phyloP scores from a whole-genome alignment of 2,329 filamentous ascomycete genomes.

The Cladosporium oxysporum region DNA sequence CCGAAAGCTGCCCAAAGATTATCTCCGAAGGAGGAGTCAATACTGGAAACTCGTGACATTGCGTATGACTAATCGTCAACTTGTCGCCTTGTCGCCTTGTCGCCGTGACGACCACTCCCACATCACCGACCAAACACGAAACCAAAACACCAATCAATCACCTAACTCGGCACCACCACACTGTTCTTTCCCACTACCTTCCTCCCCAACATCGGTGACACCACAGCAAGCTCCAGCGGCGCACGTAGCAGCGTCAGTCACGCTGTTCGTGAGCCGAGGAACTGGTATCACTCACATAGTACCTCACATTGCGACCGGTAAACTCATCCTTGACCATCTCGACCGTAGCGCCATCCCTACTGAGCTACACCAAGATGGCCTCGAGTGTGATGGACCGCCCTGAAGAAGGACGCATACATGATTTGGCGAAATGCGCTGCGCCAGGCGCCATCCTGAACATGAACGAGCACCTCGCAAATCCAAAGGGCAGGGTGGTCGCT shows the following conservation, averaged over 20 bases:
- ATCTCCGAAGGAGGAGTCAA: background rate
- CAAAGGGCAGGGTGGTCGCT: slow-evolving; percentile 38
- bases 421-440: background rate
- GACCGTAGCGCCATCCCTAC: background rate
- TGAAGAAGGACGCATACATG: slow-evolving; percentile 9
- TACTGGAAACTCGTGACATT: background rate
- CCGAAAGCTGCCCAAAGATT: background rate
- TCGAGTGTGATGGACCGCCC: slow-evolving; percentile 15
- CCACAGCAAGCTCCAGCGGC: background rate
- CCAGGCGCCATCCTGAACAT: slow-evolving; percentile 36
- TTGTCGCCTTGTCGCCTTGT: background rate
- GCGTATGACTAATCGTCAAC: background rate
- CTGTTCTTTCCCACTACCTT: background rate
- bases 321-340: background rate
- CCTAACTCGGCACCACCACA: background rate
- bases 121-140: background rate
- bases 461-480: slow-evolving; percentile 21
- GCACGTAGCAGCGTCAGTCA: background rate
- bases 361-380: background rate
- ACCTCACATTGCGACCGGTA: background rate
- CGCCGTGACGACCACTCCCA: background rate
- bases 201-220: background rate
- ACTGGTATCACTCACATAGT: background rate
- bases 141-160: background rate
- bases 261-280: background rate